A percentile compares a stretch with the other conserved stretches of the same genome.
Conservation (phyloP, 768 basidiomycete species). For the Psilocybe subaeruginosa region DNA sequence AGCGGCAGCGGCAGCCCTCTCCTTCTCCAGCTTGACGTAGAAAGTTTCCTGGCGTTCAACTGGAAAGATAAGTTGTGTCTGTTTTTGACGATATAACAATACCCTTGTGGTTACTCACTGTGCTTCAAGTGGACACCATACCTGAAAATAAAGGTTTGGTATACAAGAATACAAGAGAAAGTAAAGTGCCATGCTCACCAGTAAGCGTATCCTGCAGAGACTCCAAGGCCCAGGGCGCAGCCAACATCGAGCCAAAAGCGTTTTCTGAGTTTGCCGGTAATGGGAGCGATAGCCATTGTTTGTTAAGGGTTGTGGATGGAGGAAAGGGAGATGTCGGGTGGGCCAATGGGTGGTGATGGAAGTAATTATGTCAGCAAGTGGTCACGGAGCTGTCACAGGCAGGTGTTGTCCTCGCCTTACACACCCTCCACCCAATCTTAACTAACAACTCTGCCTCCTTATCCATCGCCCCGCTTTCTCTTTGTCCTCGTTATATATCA, state of each 20-base stretch:
- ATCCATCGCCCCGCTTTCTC: constrained; percentile 14
- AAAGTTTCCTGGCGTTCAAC: constrained; percentile 84
- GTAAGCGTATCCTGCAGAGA: constrained; percentile 75
- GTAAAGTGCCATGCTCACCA: constrained; percentile 59
- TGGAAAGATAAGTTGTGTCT: constrained; percentile 31
- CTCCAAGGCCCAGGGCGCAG: constrained; percentile 75
- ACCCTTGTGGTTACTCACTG: constrained; percentile 52
- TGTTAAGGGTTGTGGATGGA: constrained; percentile 27
- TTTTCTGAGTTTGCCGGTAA: constrained; percentile 94
- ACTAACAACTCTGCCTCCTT: constrained; percentile 14
- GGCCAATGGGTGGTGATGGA: constrained; percentile 22
- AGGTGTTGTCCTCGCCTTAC: constrained; percentile 31
- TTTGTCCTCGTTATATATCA: constrained; percentile 3
- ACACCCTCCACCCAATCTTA: constrained; percentile 31
- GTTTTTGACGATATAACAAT: neutral
- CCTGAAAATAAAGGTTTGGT: constrained; percentile 47
- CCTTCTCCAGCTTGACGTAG: constrained; percentile 84
- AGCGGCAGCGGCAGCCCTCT: constrained; percentile 38
- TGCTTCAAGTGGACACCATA: constrained; percentile 79
- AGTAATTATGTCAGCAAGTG: constrained; percentile 26
- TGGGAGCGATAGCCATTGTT: constrained; percentile 84
- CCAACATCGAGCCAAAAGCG: constrained; percentile 86
- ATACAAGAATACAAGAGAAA: constrained; percentile 8
- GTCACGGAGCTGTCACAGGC: constrained; percentile 26
- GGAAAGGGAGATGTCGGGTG: constrained; percentile 45